Conservation (phyloP, 2,329 filamentous ascomycete species). For the Penicillium griseofulvum region DNA sequence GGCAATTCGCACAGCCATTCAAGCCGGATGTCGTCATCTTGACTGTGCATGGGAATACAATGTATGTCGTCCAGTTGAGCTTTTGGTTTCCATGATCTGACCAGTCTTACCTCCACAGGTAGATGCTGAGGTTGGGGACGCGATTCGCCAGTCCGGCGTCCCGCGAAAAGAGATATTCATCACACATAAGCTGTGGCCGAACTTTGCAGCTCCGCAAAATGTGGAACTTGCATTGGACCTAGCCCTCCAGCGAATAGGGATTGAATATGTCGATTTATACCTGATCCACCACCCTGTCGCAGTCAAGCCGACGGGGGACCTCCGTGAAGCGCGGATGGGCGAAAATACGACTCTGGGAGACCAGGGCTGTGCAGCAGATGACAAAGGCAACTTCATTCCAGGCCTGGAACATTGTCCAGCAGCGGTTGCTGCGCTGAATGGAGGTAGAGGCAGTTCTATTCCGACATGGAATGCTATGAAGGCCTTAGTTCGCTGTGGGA, state of each 20-base stretch:
- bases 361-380: background rate
- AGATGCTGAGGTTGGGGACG: conserved; percentile 58
- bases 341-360: background rate
- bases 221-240: conserved; percentile 61
- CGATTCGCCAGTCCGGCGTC: conserved; percentile 63
- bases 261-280: conserved; percentile 68
- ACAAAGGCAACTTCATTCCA: background rate
- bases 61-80: background rate
- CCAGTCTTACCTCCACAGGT: background rate
- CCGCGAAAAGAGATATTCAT: conserved; percentile 66
- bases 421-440: background rate
- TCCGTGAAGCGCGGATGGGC: background rate
- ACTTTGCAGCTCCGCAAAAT: conserved; percentile 63
- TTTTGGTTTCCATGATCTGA: background rate
- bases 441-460: background rate
- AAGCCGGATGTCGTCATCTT: background rate
- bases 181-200: conserved; percentile 81
- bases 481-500: conserved; percentile 56
- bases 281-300: conserved; percentile 56
- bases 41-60: background rate
- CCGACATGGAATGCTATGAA: conserved; percentile 59
- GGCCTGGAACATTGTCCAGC: background rate
- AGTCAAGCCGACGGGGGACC: background rate
- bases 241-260: conserved; percentile 60
- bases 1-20: background rate